A percentile compares a stretch with the other conserved stretches of the same genome.
Evolutionary conservation across 2,329 filamentous ascomycete species (phyloP).

Genomic region (Fusarium sp.): DNA sequence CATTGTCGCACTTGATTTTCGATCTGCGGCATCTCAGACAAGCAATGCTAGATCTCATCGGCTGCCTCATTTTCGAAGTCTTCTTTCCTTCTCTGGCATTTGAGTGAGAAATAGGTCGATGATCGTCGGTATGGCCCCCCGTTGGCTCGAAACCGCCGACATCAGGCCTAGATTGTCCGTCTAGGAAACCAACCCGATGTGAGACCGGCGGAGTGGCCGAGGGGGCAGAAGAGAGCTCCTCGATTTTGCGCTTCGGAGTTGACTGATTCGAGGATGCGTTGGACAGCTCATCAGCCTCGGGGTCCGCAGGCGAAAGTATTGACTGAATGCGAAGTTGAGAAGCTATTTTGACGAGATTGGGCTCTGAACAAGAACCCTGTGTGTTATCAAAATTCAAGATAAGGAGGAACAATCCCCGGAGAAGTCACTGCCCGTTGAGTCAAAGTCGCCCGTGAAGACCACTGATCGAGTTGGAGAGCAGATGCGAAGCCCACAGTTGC

Average conservation of each 20-base stretch:
- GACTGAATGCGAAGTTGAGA: slow-evolving; percentile 64
- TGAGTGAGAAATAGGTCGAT: background rate
- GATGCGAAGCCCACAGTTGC: background rate
- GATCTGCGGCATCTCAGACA: slow-evolving; percentile 81
- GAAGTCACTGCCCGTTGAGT: background rate
- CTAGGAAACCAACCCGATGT: slow-evolving; percentile 10
- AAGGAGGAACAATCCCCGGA: background rate
- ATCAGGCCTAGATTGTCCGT: slow-evolving; percentile 16
- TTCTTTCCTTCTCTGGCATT: slow-evolving; percentile 28
- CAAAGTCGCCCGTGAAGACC: background rate
- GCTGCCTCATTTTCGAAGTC: slow-evolving; percentile 49
- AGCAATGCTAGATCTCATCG: slow-evolving; percentile 83
- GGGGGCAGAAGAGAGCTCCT: slow-evolving; percentile 22
- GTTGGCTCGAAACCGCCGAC: slow-evolving; percentile 12
- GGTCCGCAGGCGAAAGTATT: slow-evolving; percentile 61
- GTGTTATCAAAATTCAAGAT: background rate
- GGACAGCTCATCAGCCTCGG: slow-evolving; percentile 53
- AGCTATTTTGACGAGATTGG: slow-evolving; percentile 62
- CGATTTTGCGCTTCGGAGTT: slow-evolving; percentile 33
- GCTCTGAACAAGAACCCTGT: slow-evolving; percentile 41
- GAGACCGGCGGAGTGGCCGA: slow-evolving; percentile 15
- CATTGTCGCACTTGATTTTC: slow-evolving; percentile 90
- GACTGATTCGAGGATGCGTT: slow-evolving; percentile 30
- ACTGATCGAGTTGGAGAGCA: background rate
- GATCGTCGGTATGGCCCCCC: slow-evolving; percentile 26